These are phyloP conservation scores for Anisogramma anomala DNA, from an alignment of 2,329 filamentous ascomycete species.

Conservation along the genomic window DNA sequence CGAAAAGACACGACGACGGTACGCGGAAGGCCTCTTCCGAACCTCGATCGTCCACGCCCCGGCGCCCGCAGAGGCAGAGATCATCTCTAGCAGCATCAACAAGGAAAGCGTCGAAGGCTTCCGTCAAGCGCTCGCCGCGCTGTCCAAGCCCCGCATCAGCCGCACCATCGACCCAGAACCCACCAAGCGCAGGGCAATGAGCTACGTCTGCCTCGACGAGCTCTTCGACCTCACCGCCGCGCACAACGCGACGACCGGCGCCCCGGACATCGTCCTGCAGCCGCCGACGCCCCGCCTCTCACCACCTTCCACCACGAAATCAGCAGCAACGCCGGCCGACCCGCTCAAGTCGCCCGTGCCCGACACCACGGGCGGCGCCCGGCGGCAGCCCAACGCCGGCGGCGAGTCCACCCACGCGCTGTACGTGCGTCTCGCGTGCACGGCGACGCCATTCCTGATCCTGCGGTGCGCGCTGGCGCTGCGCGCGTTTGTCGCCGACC, in stretches of 20 bases:
- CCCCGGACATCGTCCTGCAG: slow-evolving; percentile 29
- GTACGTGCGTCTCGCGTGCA: slow-evolving; percentile 55
- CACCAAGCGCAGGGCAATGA: slow-evolving; percentile 57
- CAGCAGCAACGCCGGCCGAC: slow-evolving; percentile 15
- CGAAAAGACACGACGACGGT: slow-evolving; percentile 55
- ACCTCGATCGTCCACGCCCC: slow-evolving; percentile 70
- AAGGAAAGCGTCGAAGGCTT: slow-evolving; percentile 41
- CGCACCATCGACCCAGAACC: slow-evolving; percentile 58
- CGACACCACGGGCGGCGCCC: slow-evolving; percentile 10
- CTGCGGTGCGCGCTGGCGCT: slow-evolving; percentile 69
- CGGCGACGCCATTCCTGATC: slow-evolving; percentile 70
- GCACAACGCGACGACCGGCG: slow-evolving; percentile 28
- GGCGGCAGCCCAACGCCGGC: slow-evolving; percentile 13
- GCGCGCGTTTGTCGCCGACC: slow-evolving; percentile 80
- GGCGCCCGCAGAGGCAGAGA: slow-evolving; percentile 39
- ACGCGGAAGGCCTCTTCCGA: slow-evolving; percentile 65
- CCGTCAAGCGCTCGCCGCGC: slow-evolving; percentile 24
- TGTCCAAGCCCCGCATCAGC: slow-evolving; percentile 57
- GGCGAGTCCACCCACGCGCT: slow-evolving; percentile 24
- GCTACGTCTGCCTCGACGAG: slow-evolving; percentile 70
- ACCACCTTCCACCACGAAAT: slow-evolving; percentile 15
- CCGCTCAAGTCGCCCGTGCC: slow-evolving; percentile 11
- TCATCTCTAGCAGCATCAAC: slow-evolving; percentile 40
- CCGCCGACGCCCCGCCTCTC: slow-evolving; percentile 33
- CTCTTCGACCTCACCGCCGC: slow-evolving; percentile 57